Percentiles rank a stretch among this genome's conserved stretches.
Evolutionary conservation across 129 eudicot genomes (phyloP).

Genomic region (Oenanthe sinensis): DNA sequence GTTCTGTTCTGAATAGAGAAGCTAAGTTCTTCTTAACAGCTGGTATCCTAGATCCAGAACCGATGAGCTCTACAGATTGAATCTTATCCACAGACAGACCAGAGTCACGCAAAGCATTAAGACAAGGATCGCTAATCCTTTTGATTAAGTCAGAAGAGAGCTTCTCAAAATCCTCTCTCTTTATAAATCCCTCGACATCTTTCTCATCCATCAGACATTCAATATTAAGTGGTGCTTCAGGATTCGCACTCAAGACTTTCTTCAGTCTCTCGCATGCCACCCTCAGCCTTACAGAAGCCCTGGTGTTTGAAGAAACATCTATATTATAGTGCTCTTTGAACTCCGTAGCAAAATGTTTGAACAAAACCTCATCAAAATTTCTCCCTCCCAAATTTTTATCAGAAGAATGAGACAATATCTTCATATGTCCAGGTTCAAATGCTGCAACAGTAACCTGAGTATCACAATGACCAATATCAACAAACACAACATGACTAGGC

Average conservation of each 20-base stretch:
- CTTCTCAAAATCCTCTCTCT: conserved; percentile 89
- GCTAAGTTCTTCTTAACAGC: conserved; percentile 50
- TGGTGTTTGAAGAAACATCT: conserved; percentile 57
- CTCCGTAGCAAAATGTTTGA: conserved; percentile 55
- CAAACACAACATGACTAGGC: conserved; percentile 64
- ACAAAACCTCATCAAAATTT: conserved; percentile 87
- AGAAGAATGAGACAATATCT: conserved; percentile 70
- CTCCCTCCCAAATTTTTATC: conserved; percentile 85
- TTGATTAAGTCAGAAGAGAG: conserved; percentile 55
- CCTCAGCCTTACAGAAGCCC: conserved; percentile 82
- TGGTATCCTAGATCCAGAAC: conserved; percentile 94
- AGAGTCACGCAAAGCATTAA: conserved; percentile 58
- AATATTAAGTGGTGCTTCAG: conserved; percentile 86
- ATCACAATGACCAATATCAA: conserved; percentile 89
- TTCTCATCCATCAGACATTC: conserved; percentile 98
- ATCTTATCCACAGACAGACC: conserved; percentile 52
- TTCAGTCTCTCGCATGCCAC: conserved; percentile 81
- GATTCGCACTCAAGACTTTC: conserved; percentile 94
- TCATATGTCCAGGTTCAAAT: conserved; percentile 64
- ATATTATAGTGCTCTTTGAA: conserved; percentile 59
- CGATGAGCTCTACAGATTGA: conserved; percentile 86
- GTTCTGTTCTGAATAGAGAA: conserved; percentile 56
- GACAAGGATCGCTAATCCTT: conserved; percentile 61
- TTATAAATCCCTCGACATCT: conserved; percentile 86
- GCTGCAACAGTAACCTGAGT: conserved; percentile 80